Evolutionary conservation across 306 rosid species (phyloP).

Genomic region (Cucurbita maxima): DNA sequence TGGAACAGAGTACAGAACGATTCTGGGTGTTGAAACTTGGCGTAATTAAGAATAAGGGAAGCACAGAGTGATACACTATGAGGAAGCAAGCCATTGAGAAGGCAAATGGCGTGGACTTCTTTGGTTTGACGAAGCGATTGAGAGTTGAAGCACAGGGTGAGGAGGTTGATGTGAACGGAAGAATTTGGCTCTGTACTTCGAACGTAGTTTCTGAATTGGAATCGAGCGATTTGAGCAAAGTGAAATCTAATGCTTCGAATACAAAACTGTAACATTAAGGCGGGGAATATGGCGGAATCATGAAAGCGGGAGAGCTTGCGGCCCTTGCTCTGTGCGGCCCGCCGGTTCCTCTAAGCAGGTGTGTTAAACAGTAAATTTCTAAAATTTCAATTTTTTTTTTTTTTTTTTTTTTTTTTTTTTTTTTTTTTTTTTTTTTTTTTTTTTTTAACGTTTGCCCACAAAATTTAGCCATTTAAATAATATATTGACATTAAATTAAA

Average conservation of each 20-base stretch:
- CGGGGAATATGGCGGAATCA: neutral
- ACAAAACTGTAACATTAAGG: neutral
- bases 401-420: no score
- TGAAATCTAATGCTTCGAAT: neutral
- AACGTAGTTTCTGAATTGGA: neutral
- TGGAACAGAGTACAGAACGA: conserved; percentile 33
- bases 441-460: no score
- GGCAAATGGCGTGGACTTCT: conserved; percentile 52
- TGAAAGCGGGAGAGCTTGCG: neutral
- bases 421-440: no score
- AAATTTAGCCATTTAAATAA: no score
- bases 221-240: neutral
- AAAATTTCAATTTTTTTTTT: no score
- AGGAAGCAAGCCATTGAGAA: conserved; percentile 50
- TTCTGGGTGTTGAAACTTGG: conserved; percentile 27
- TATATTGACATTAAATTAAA: no score
- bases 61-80: conserved; percentile 53
- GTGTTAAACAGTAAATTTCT: no score
- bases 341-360: no score
- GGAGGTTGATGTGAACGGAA: conserved; percentile 25
- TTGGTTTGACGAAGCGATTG: conserved; percentile 42
- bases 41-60: conserved; percentile 59
- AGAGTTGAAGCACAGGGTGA: conserved; percentile 24
- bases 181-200: neutral
- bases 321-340: no score